phyloP scores from a whole-genome alignment of 2,329 filamentous ascomycete genomes.

The Harringtonia aguacate region DNA sequence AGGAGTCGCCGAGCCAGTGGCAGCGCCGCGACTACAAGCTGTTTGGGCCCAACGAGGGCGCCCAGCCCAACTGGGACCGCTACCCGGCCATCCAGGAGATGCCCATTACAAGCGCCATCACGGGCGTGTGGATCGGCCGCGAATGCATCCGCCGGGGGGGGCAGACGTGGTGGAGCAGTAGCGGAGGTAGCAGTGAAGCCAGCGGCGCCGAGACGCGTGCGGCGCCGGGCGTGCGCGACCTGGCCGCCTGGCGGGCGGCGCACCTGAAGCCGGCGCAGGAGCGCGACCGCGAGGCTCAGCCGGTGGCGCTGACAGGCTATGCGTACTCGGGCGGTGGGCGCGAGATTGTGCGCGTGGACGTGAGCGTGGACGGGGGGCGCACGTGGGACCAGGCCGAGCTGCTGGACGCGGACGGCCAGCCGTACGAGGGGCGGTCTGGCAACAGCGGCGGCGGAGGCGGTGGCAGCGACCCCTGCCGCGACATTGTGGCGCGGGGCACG shows the following conservation, averaged over 20 bases:
- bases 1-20: constrained; percentile 56
- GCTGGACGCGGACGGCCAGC: constrained; percentile 29
- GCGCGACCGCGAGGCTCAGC: background rate
- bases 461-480: background rate
- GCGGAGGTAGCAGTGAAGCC: too few relatives aligned
- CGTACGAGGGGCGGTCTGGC: background rate
- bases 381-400: constrained; percentile 55
- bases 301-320: constrained; percentile 45
- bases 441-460: background rate
- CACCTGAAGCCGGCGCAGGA: background rate
- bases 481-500: constrained; percentile 13
- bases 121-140: constrained; percentile 30
- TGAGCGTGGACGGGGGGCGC: constrained; percentile 51
- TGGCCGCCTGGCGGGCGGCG: constrained; percentile 9
- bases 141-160: constrained; percentile 18
- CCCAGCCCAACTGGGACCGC: constrained; percentile 48
- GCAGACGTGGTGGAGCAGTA: background rate
- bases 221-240: constrained; percentile 9
- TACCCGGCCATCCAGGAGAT: constrained; percentile 58
- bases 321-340: constrained; percentile 59
- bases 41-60: constrained; percentile 52
- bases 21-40: constrained; percentile 59
- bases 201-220: constrained; percentile 5
- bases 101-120: constrained; percentile 59
- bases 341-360: constrained; percentile 55